Percentiles rank a stretch among this genome's conserved stretches.
phyloP scores from a whole-genome alignment of 768 basidiomycete genomes.

The Porpolomopsis calyptriformis region DNA sequence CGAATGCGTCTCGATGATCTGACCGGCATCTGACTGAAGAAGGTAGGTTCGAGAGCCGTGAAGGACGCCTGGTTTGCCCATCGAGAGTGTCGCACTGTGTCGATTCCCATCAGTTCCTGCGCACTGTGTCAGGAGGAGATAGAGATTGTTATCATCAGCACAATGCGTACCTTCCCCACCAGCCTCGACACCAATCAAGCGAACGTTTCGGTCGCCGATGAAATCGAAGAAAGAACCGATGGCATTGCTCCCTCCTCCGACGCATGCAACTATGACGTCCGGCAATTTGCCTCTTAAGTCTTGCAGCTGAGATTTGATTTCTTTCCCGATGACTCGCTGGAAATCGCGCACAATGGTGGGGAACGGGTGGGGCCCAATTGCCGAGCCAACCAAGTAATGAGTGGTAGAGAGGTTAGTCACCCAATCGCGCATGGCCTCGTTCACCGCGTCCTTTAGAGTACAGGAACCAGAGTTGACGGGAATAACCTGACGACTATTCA shows the following conservation, averaged over 20 bases:
- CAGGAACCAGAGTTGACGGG: conserved; percentile 89
- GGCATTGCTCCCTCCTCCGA: conserved; percentile 95
- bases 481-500: conserved; percentile 52
- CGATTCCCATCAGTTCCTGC: conserved; percentile 70
- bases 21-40: conserved; percentile 78
- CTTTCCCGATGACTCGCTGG: conserved; percentile 88
- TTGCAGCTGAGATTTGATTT: conserved; percentile 82
- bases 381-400: conserved; percentile 95
- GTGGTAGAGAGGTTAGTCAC: conserved; percentile 90
- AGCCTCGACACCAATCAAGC: conserved; percentile 90
- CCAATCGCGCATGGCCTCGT: conserved; percentile 98
- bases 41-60: conserved; percentile 96
- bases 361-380: conserved; percentile 97
- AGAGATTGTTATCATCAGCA: background rate
- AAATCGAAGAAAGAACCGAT: conserved; percentile 98
- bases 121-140: background rate
- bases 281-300: conserved; percentile 75
- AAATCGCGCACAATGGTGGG: conserved; percentile 98
- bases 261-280: conserved; percentile 91
- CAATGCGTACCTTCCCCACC: conserved; percentile 74
- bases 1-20: conserved; percentile 95
- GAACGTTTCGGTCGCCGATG: conserved; percentile 76
- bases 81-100: conserved; percentile 89
- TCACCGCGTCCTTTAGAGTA: conserved; percentile 96
- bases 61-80: conserved; percentile 86